Percentiles rank a stretch among this genome's conserved stretches.
These are phyloP conservation scores for Quercus suber DNA, from an alignment of 306 rosid genomes.

Conservation along the genomic window DNA sequence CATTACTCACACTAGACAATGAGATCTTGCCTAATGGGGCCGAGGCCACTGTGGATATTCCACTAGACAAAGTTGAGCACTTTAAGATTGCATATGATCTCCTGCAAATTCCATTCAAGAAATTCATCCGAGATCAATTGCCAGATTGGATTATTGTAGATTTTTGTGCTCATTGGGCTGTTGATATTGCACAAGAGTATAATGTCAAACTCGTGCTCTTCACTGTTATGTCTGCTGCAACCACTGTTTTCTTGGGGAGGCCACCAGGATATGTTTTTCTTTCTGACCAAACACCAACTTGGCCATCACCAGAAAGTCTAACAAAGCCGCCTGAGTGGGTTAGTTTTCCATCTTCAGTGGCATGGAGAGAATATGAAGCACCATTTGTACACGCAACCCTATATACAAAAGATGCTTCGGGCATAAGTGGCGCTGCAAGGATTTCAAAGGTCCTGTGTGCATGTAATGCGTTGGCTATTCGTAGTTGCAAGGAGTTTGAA, in stretches of 20 bases:
- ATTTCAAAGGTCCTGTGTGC: not conserved
- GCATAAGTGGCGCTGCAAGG: slow-evolving; percentile 5
- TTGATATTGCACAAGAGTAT: slow-evolving; percentile 12
- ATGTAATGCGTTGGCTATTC: slow-evolving; percentile 13
- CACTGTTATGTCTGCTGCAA: not conserved
- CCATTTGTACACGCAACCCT: not conserved
- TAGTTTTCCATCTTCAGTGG: slow-evolving; percentile 20
- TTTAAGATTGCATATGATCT: slow-evolving; percentile 14
- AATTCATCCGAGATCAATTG: not conserved
- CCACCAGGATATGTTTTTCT: not conserved
- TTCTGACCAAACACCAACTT: not conserved
- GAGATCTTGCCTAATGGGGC: slow-evolving; percentile 24
- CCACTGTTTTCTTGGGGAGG: not conserved
- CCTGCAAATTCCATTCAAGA: not conserved
- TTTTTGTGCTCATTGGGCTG: not conserved
- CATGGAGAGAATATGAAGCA: slow-evolving; percentile 10
- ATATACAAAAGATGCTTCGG: not conserved
- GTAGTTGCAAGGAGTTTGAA: slow-evolving; percentile 30
- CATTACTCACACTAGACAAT: slow-evolving; percentile 13
- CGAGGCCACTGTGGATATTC: slow-evolving; percentile 26
- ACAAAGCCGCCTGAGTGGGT: slow-evolving; percentile 12
- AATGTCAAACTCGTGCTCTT: not conserved
- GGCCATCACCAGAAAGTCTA: slow-evolving; percentile 3
- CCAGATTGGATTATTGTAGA: slow-evolving; percentile 34
- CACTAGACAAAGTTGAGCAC: slow-evolving; percentile 14